Percentiles rank a stretch among this genome's conserved stretches.
phyloP scores from a whole-genome alignment of 202 grass and related monocot genomes.

The Sporobolus alterniflorus region DNA sequence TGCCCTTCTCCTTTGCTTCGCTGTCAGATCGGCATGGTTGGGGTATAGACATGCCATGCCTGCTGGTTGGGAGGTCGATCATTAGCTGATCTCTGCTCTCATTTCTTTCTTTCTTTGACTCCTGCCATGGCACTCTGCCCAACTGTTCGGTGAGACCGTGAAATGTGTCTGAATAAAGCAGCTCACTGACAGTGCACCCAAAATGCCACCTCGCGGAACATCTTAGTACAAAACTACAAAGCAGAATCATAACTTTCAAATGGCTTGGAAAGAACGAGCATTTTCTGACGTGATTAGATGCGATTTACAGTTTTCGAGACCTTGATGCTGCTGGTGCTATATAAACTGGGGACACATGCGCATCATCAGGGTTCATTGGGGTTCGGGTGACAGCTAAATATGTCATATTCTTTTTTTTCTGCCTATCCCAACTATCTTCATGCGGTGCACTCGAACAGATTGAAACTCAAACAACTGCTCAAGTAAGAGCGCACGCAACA shows the following conservation, averaged over 20 bases:
- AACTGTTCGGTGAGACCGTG: neutral
- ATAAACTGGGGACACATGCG: neutral
- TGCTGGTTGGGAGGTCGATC: constrained; percentile 34
- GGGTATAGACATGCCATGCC: constrained; percentile 1
- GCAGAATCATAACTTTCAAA: too few relatives aligned
- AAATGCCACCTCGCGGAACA: too few relatives aligned
- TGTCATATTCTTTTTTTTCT: too few relatives aligned
- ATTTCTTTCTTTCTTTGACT: neutral
- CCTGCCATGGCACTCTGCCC: neutral
- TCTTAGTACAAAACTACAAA: too few relatives aligned
- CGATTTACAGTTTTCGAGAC: too few relatives aligned
- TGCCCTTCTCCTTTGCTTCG: neutral
- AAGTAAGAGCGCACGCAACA: too few relatives aligned
- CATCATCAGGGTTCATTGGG: neutral
- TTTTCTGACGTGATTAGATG: too few relatives aligned
- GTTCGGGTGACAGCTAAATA: neutral
- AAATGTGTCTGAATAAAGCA: neutral
- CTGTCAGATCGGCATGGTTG: constrained; percentile 18
- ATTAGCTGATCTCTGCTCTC: neutral
- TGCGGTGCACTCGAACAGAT: too few relatives aligned
- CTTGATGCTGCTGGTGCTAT: neutral
- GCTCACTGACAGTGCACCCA: too few relatives aligned
- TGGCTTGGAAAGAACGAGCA: too few relatives aligned
- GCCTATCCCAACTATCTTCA: too few relatives aligned
- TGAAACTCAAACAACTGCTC: too few relatives aligned